phyloP scores from a whole-genome alignment of 1,139 yeast species.

The Kodamaea ohmeri region DNA sequence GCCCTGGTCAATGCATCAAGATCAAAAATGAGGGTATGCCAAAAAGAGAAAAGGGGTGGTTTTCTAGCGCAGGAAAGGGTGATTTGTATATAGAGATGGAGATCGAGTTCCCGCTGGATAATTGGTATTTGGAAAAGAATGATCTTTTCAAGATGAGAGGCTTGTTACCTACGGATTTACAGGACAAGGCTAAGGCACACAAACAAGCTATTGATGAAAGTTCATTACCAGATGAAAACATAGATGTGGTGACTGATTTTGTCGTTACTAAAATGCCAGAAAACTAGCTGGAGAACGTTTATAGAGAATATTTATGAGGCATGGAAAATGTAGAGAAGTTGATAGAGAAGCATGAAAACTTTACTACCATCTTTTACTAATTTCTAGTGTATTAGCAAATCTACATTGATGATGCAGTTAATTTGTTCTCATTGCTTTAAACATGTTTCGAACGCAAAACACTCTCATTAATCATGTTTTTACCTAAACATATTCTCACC shows the following conservation, averaged over 20 bases:
- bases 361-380: no score
- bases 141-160: constrained; percentile 54
- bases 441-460: no score
- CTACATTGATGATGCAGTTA: no score
- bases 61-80: constrained; percentile 44
- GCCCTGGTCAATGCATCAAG: constrained; percentile 72
- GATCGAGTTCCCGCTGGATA: constrained; percentile 80
- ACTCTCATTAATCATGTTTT: no score
- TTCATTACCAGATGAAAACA: constrained; percentile 35
- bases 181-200: constrained; percentile 21
- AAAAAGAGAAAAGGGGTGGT: constrained; percentile 36
- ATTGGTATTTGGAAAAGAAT: constrained; percentile 70
- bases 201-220: constrained; percentile 27
- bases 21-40: constrained; percentile 90
- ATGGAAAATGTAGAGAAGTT: neutral
- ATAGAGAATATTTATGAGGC: neutral
- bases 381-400: no score
- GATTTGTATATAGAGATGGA: constrained; percentile 70
- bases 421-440: no score
- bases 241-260: constrained; percentile 44
- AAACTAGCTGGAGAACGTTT: neutral
- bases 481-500: no score
- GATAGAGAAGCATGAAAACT: neutral
- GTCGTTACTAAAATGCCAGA: constrained; percentile 5
- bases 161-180: constrained; percentile 48